These are phyloP conservation scores for Aspergillus heteromorphus DNA, from an alignment of 495 filamentous ascomycete genomes.

Conservation along the genomic window DNA sequence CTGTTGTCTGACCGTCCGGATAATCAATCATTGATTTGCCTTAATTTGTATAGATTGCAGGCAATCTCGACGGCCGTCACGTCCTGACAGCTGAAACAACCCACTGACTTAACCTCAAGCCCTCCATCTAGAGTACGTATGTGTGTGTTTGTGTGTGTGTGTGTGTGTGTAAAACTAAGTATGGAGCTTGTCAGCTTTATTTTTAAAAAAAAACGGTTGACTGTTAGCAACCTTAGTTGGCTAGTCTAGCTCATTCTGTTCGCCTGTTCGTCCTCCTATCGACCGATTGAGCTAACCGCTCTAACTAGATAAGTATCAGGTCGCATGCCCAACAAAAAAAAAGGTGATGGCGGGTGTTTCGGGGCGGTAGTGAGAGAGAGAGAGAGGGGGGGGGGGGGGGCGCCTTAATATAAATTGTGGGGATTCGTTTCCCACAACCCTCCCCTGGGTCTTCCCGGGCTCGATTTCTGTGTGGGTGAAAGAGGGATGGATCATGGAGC, in stretches of 20 bases:
- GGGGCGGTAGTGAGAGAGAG: too few species aligned
- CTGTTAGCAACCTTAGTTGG: neutral
- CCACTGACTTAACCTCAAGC: neutral
- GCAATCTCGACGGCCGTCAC: neutral
- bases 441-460: neutral
- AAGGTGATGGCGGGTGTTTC: neutral
- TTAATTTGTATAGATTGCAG: neutral
- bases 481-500: neutral
- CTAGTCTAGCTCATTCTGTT: too few species aligned
- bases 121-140: too few species aligned
- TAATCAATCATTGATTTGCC: too few species aligned
- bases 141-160: too few species aligned
- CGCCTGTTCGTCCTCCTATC: neutral
- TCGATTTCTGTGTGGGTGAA: neutral
- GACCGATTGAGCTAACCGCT: neutral
- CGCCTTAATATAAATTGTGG: neutral
- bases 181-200: neutral
- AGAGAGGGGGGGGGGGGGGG: too few species aligned
- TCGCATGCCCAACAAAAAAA: neutral
- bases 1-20: too few species aligned
- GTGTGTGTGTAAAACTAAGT: too few species aligned
- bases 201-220: neutral
- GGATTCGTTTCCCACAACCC: neutral
- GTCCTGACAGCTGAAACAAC: conserved; percentile 1
- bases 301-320: neutral